Evolutionary conservation across 169 alveolate genomes (phyloP).

Genomic region (Plasmodium malariae): DNA sequence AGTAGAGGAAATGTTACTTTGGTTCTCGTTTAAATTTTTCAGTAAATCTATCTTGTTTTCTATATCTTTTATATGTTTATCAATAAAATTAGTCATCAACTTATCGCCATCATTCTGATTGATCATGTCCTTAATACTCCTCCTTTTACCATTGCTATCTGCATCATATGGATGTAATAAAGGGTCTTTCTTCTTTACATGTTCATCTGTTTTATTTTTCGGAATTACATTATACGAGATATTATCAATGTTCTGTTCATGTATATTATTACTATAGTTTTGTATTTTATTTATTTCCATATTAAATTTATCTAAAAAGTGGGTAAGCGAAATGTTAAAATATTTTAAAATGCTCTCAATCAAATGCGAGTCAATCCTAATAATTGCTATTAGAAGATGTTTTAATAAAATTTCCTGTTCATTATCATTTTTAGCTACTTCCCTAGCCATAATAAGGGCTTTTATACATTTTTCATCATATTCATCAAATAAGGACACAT

Average conservation of each 20-base stretch:
- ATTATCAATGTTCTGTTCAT: background rate
- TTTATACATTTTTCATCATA: slow-evolving; percentile 69
- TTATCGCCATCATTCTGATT: background rate
- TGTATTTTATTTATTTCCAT: background rate
- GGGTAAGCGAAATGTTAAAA: slow-evolving; percentile 40
- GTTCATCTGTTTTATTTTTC: background rate
- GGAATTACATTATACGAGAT: background rate
- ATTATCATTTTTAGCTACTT: slow-evolving; percentile 68
- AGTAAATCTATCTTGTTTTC: slow-evolving; percentile 26
- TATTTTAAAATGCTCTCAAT: slow-evolving; percentile 50
- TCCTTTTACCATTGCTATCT: too few relatives aligned
- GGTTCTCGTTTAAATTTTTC: slow-evolving; percentile 8
- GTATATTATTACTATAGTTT: background rate
- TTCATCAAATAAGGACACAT: slow-evolving; percentile 50
- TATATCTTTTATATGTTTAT: slow-evolving; percentile 54
- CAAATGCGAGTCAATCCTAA: slow-evolving; percentile 23
- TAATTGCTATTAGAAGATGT: slow-evolving; percentile 51
- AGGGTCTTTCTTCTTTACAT: background rate
- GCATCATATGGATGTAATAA: too few relatives aligned
- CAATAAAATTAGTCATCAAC: slow-evolving; percentile 15
- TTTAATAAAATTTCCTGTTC: slow-evolving; percentile 35
- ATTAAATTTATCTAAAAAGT: slow-evolving; percentile 54
- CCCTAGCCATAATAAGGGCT: slow-evolving; percentile 72
- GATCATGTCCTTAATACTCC: background rate
- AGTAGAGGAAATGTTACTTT: background rate